phyloP scores from a whole-genome alignment of 1,139 yeast genomes.

The Arxiozyma slooffiae region DNA sequence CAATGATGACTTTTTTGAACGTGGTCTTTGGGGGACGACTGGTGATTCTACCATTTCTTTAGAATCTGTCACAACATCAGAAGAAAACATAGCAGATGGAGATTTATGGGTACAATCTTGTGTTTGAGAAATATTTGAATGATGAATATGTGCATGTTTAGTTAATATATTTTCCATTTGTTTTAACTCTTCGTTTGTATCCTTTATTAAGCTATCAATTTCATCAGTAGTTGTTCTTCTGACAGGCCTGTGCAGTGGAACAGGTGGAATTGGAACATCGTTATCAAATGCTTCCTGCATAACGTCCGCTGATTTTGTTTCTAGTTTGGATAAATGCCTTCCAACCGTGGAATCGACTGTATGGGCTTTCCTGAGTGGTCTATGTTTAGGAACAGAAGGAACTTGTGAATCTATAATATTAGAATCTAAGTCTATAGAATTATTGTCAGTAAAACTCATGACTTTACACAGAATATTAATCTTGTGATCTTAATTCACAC shows the following conservation, averaged over 20 bases:
- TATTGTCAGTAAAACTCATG: not conserved
- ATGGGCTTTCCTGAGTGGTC: conserved; percentile 12
- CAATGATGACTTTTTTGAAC: not conserved
- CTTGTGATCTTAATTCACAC: not conserved
- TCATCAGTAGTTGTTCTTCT: conserved; percentile 15
- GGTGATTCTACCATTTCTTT: not conserved
- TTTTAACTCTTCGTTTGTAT: conserved; percentile 16
- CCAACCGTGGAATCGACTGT: conserved; percentile 1
- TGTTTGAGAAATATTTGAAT: not conserved
- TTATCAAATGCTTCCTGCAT: not conserved
- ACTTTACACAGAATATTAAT: not conserved
- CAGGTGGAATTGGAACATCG: conserved; percentile 5
- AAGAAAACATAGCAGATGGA: not conserved
- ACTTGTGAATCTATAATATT: not conserved
- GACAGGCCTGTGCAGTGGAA: conserved; percentile 13
- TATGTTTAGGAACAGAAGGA: conserved; percentile 13
- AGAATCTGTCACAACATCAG: not conserved
- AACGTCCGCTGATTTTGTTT: not conserved
- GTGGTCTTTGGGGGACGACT: conserved; percentile 2
- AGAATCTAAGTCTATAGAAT: not conserved
- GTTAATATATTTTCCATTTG: conserved; percentile 16
- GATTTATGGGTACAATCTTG: not conserved
- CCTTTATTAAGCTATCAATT: conserved; percentile 12
- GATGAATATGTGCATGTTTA: conserved; percentile 5
- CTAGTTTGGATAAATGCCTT: not conserved